Conservation (phyloP, 1,284 basidiomycete species). For the Tylopilus orsonianus region DNA sequence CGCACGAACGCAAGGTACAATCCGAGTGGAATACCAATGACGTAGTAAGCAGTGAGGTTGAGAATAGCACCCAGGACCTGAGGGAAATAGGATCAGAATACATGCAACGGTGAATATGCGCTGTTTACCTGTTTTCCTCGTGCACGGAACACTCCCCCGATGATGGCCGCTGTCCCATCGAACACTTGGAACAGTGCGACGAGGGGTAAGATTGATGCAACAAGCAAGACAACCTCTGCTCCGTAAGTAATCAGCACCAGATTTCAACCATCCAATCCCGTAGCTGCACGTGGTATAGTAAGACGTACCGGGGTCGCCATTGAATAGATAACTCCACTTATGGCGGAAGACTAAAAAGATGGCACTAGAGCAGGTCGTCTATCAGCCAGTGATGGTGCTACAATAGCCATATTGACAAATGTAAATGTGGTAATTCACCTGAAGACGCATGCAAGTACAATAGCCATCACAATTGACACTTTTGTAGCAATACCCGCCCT, state of each 20-base stretch:
- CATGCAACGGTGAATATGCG: background rate
- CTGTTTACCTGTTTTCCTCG: constrained; percentile 66
- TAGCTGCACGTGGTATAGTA: background rate
- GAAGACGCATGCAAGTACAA: constrained; percentile 58
- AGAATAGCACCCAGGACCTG: constrained; percentile 59
- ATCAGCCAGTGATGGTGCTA: background rate
- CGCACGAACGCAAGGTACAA: constrained; percentile 61
- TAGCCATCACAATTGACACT: constrained; percentile 60
- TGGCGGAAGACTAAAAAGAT: constrained; percentile 75
- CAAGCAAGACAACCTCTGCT: constrained; percentile 60
- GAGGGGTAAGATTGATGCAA: constrained; percentile 73
- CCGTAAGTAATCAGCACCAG: constrained; percentile 5
- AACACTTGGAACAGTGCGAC: constrained; percentile 83
- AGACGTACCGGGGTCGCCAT: constrained; percentile 66
- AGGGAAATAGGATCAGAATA: background rate
- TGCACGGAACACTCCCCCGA: constrained; percentile 77
- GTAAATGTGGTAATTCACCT: constrained; percentile 44
- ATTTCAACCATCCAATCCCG: background rate
- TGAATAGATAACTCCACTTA: constrained; percentile 82
- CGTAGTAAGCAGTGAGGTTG: constrained; percentile 66
- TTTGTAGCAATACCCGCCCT: constrained; percentile 68
- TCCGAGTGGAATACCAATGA: constrained; percentile 68
- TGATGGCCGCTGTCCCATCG: constrained; percentile 70
- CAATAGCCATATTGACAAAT: background rate
- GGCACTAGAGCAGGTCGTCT: constrained; percentile 39